Conservation (phyloP, 306 rosid species). For the Cicer yamashitae region DNA sequence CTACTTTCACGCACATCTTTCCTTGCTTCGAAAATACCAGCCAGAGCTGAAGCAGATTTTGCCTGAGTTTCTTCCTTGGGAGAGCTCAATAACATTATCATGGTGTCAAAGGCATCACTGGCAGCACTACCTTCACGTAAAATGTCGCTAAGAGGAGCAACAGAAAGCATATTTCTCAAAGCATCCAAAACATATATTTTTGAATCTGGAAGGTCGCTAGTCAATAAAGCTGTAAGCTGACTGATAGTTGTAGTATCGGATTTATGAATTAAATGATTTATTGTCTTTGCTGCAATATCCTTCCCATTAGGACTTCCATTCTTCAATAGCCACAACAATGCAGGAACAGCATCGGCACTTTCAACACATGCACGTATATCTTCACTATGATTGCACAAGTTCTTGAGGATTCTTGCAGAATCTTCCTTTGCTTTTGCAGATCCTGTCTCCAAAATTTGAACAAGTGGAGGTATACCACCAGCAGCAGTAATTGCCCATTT, state of each 20-base stretch:
- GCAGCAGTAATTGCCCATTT: slow-evolving; percentile 99
- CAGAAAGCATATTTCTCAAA: slow-evolving; percentile 88
- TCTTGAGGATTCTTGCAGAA: slow-evolving; percentile 92
- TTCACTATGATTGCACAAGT: slow-evolving; percentile 98
- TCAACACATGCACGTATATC: slow-evolving; percentile 99
- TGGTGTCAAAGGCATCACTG: slow-evolving; percentile 88
- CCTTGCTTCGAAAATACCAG: slow-evolving; percentile 86
- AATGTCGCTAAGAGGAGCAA: slow-evolving; percentile 85
- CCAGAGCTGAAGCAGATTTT: slow-evolving; percentile 88
- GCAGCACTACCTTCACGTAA: slow-evolving; percentile 95
- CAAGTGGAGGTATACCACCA: slow-evolving; percentile 99
- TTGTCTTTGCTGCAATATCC: slow-evolving; percentile 97
- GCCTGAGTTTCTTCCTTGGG: slow-evolving; percentile 95
- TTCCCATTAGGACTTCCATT: slow-evolving; percentile 97
- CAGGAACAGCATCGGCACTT: slow-evolving; percentile 99
- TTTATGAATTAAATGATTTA: slow-evolving; percentile 92
- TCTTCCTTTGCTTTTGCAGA: slow-evolving; percentile 98
- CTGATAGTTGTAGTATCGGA: slow-evolving; percentile 96
- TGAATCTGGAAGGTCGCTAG: slow-evolving; percentile 95
- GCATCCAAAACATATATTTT: slow-evolving; percentile 89
- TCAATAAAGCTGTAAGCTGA: slow-evolving; percentile 92
- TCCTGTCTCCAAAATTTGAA: slow-evolving; percentile 95
- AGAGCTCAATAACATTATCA: slow-evolving; percentile 78
- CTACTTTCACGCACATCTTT: slow-evolving; percentile 92
- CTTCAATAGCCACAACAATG: slow-evolving; percentile 90